A percentile compares a stretch with the other conserved stretches of the same genome.
These are phyloP conservation scores for Gelatoporia subvermispora DNA, from an alignment of 768 basidiomycete species.

Conservation along the genomic window DNA sequence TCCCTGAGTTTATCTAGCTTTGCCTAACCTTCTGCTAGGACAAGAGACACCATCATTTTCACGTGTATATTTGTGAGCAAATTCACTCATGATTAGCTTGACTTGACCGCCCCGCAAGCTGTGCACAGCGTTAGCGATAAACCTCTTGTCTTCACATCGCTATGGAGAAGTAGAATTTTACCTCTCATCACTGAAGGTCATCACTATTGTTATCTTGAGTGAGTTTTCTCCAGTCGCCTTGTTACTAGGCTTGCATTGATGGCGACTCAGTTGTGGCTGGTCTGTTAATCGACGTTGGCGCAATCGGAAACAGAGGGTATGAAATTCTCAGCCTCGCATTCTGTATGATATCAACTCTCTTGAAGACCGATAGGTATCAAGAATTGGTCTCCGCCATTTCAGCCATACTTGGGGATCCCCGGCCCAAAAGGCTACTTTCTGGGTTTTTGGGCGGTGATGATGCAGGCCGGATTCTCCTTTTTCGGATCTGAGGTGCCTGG, in stretches of 20 bases:
- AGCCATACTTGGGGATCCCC: constrained; percentile 21
- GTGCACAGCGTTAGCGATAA: constrained; percentile 14
- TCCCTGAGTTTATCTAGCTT: not conserved
- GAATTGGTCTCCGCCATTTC: constrained; percentile 19
- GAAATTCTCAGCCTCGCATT: not conserved
- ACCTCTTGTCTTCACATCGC: constrained; percentile 21
- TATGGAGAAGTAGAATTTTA: constrained; percentile 28
- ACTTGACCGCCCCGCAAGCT: constrained; percentile 18
- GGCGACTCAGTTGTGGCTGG: constrained; percentile 15
- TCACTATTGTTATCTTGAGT: constrained; percentile 28
- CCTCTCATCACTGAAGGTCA: constrained; percentile 26
- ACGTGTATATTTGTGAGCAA: constrained; percentile 23
- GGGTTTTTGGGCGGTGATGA: constrained; percentile 26
- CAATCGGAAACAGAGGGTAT: constrained; percentile 9
- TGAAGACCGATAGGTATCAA: constrained; percentile 14
- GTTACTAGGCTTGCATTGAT: constrained; percentile 23
- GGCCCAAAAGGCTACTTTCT: constrained; percentile 32
- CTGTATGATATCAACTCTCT: not conserved
- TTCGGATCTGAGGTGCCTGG: constrained; percentile 32
- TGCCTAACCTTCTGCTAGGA: not conserved
- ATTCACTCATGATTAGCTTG: constrained; percentile 22
- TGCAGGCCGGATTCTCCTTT: constrained; percentile 33
- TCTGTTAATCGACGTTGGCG: constrained; percentile 21
- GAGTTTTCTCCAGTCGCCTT: constrained; percentile 15
- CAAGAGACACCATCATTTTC: constrained; percentile 1